A percentile compares a stretch with the other conserved stretches of the same genome.
Conservation (phyloP, 2,329 filamentous ascomycete genomes). For the Colletotrichum lentis region DNA sequence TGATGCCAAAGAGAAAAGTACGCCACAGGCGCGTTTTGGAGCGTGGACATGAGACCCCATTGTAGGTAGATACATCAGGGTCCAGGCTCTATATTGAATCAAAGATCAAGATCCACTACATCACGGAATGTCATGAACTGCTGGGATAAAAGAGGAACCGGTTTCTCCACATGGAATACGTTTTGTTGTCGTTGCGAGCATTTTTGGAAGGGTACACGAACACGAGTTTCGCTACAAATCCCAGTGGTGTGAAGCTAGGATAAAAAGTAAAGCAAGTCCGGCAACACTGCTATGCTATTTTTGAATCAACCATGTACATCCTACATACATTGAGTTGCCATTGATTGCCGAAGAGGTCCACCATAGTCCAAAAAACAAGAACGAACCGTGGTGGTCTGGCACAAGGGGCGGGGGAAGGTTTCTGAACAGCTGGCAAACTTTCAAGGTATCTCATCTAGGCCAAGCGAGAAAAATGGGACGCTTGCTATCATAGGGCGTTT, state of each 20-base stretch:
- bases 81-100: neutral
- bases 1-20: constrained; percentile 1
- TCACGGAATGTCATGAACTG: neutral
- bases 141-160: neutral
- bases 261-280: neutral
- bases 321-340: constrained; percentile 19
- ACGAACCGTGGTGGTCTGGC: constrained; percentile 3
- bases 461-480: constrained; percentile 22
- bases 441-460: constrained; percentile 32
- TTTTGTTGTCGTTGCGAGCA: neutral
- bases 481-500: constrained; percentile 25
- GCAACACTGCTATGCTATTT: constrained; percentile 26
- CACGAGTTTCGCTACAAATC: neutral
- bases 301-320: constrained; percentile 26
- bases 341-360: constrained; percentile 16
- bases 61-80: too few relatives aligned
- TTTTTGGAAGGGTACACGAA: neutral
- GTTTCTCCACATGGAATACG: neutral
- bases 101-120: neutral
- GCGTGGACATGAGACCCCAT: neutral
- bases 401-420: neutral
- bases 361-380: neutral
- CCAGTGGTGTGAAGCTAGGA: neutral
- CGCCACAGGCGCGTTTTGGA: neutral
- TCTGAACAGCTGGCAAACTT: constrained; percentile 13